Percentiles rank a stretch among this genome's conserved stretches.
phyloP scores from a whole-genome alignment of 2,329 filamentous ascomycete genomes.

The Aspergillus sp. region DNA sequence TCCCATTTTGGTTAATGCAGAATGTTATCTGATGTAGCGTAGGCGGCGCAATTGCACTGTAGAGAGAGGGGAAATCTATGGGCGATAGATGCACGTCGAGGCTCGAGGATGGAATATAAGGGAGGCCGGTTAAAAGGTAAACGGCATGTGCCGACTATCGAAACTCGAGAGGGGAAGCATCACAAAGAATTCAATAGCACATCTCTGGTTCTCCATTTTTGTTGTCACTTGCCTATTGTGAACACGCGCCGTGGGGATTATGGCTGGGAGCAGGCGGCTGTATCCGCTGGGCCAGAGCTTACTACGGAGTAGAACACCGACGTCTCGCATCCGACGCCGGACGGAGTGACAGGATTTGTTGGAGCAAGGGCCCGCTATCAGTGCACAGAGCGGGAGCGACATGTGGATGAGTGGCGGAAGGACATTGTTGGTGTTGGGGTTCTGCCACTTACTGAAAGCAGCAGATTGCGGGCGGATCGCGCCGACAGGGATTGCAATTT shows the following conservation, averaged over 20 bases:
- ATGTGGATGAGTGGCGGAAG: not conserved
- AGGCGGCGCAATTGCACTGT: not conserved
- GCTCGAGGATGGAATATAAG: not conserved
- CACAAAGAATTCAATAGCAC: not conserved
- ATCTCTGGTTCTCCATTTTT: not conserved
- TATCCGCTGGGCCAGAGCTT: not conserved
- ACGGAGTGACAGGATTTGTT: not conserved
- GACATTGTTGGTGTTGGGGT: not conserved
- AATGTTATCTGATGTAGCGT: not conserved
- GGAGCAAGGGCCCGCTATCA: not conserved
- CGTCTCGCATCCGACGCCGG: not conserved
- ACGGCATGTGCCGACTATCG: not conserved
- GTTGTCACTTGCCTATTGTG: not conserved
- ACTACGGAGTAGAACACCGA: not conserved
- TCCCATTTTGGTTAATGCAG: constrained; percentile 18
- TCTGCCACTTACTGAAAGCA: not conserved
- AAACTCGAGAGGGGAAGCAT: not conserved
- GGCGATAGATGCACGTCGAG: not conserved
- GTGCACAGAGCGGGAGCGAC: not conserved
- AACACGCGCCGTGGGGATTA: not conserved
- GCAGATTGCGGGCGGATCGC: constrained; percentile 4
- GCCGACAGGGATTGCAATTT: not conserved
- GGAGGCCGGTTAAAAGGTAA: not conserved
- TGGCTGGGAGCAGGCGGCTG: not conserved
- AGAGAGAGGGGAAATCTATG: not conserved